Conservation (phyloP, 2,329 filamentous ascomycete species). For the Hymenoscyphus repandus region DNA sequence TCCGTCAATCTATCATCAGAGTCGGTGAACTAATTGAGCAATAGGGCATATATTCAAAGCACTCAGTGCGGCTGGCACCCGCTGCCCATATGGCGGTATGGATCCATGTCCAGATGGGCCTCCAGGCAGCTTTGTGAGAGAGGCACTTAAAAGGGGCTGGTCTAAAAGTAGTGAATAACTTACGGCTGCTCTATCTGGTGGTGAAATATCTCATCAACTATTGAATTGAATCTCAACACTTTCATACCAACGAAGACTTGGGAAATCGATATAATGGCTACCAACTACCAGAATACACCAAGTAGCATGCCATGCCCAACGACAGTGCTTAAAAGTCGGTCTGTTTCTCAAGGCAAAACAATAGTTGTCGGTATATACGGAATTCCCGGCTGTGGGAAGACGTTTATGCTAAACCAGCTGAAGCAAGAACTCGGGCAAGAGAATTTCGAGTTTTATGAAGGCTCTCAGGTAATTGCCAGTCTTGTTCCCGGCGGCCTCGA, state of each 20-base stretch:
- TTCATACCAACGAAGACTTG: neutral
- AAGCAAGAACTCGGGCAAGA: slow-evolving; percentile 30
- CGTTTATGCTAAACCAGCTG: slow-evolving; percentile 39
- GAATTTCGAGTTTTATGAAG: slow-evolving; percentile 46
- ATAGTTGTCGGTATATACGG: slow-evolving; percentile 50
- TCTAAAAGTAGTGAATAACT: neutral
- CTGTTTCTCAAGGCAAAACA: slow-evolving; percentile 28
- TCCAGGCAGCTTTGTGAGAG: too few relatives aligned
- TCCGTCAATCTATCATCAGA: neutral
- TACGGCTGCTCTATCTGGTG: neutral
- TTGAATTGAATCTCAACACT: slow-evolving; percentile 2
- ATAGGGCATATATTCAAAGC: neutral
- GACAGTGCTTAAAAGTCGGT: slow-evolving; percentile 1
- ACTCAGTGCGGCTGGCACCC: neutral
- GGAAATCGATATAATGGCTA: neutral
- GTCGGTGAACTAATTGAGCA: neutral
- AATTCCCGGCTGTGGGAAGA: slow-evolving; percentile 49
- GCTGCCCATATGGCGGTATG: too few relatives aligned
- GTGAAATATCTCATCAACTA: neutral
- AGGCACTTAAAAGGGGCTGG: neutral
- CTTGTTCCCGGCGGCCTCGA: slow-evolving; percentile 42
- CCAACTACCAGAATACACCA: slow-evolving; percentile 13
- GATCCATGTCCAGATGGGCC: too few relatives aligned
- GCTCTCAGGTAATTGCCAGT: slow-evolving; percentile 41
- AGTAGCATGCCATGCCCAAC: slow-evolving; percentile 11